These are phyloP conservation scores for Fomitopsis pulvina DNA, from an alignment of 768 basidiomycete genomes.

Conservation along the genomic window DNA sequence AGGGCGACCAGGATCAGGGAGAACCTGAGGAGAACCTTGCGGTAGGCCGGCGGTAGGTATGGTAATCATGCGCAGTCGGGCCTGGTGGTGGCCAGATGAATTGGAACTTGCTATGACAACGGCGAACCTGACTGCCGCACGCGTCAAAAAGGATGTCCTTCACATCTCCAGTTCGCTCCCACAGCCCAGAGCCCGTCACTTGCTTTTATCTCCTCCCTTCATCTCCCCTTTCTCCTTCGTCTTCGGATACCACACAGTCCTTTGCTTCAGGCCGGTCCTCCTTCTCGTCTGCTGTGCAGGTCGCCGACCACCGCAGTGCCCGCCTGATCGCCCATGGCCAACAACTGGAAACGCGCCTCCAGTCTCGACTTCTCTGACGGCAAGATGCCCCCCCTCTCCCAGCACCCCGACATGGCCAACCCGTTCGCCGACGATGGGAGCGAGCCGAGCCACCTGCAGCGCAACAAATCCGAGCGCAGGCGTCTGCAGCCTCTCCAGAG, in stretches of 20 bases:
- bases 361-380: constrained; percentile 67
- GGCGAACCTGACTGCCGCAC: too few relatives aligned
- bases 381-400: constrained; percentile 36
- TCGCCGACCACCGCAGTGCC: constrained; percentile 15
- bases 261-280: constrained; percentile 41
- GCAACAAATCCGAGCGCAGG: constrained; percentile 81
- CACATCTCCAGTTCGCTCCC: constrained; percentile 6
- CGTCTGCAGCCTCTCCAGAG: constrained; percentile 84
- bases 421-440: constrained; percentile 20
- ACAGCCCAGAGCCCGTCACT: constrained; percentile 9
- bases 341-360: constrained; percentile 41
- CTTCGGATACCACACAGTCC: constrained; percentile 11
- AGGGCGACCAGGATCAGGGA: background rate
- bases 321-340: constrained; percentile 21
- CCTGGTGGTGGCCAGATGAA: background rate
- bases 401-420: constrained; percentile 38
- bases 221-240: constrained; percentile 10
- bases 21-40: too few relatives aligned
- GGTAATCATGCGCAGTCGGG: background rate
- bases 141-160: constrained; percentile 11
- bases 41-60: background rate
- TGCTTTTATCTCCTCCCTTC: constrained; percentile 8
- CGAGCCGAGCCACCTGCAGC: constrained; percentile 50
- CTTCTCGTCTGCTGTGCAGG: constrained; percentile 29
- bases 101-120: constrained; percentile 18